These are phyloP conservation scores for Zymoseptoria crescenta DNA, from an alignment of 2,329 filamentous ascomycete genomes.

Conservation along the genomic window DNA sequence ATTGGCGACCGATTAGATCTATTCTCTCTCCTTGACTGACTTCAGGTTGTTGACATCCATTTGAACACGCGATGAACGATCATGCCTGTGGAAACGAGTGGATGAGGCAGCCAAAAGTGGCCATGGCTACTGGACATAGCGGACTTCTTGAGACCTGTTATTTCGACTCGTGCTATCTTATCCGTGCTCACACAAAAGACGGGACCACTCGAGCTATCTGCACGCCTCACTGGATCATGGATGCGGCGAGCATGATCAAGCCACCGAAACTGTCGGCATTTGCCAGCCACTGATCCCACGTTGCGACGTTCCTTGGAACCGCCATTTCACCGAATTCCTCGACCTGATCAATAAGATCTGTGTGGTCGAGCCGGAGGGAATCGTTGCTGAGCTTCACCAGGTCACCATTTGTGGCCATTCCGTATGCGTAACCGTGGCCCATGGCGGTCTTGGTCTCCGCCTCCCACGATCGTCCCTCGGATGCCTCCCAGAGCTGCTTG, in stretches of 20 bases:
- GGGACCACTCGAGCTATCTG: too few relatives aligned
- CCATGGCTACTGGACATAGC: too few relatives aligned
- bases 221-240: neutral
- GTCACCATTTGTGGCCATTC: slow-evolving; percentile 1
- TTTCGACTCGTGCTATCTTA: too few relatives aligned
- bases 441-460: neutral
- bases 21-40: too few relatives aligned
- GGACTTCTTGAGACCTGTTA: too few relatives aligned
- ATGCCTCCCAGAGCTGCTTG: slow-evolving; percentile 41
- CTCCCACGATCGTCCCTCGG: slow-evolving; percentile 27
- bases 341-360: neutral
- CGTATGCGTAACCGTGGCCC: neutral
- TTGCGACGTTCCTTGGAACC: slow-evolving; percentile 20
- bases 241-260: slow-evolving; percentile 40
- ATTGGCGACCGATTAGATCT: neutral
- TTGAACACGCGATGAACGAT: too few relatives aligned
- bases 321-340: neutral
- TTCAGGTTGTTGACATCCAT: too few relatives aligned
- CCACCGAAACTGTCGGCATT: slow-evolving; percentile 41
- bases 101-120: too few relatives aligned
- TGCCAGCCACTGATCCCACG: slow-evolving; percentile 41
- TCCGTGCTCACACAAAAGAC: too few relatives aligned
- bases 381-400: slow-evolving; percentile 2
- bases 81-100: too few relatives aligned
- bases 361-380: neutral